A percentile compares a stretch with the other conserved stretches of the same genome.
These are phyloP conservation scores for Fusarium sp. DNA, from an alignment of 2,329 filamentous ascomycete species.

Conservation along the genomic window DNA sequence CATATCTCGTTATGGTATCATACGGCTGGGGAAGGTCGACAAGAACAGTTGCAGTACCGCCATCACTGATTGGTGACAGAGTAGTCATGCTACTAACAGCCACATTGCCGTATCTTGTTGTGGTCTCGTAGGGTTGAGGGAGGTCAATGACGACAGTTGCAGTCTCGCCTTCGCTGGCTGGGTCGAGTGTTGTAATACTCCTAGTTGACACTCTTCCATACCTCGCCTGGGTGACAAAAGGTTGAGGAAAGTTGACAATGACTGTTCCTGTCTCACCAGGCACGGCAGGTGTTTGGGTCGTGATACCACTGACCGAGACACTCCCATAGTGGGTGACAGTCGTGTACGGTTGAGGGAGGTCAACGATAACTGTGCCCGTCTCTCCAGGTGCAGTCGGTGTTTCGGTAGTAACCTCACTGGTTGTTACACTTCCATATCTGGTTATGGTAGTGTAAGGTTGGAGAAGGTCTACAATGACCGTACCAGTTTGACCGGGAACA, in stretches of 20 bases:
- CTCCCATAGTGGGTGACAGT: conserved; percentile 3
- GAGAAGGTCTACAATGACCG: neutral
- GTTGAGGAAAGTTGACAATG: neutral
- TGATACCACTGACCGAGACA: neutral
- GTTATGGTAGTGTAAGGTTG: neutral
- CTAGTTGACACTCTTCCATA: neutral
- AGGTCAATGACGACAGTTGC: neutral
- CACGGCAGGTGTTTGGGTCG: neutral
- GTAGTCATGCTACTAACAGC: neutral
- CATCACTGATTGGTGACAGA: neutral
- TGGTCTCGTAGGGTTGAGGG: neutral
- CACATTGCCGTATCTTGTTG: neutral
- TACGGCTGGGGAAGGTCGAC: conserved; percentile 6
- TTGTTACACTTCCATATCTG: neutral
- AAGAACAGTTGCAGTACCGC: neutral
- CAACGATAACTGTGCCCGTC: neutral
- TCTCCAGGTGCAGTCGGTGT: neutral
- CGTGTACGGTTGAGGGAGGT: neutral
- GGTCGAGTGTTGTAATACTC: neutral
- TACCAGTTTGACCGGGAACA: neutral
- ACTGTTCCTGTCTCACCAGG: neutral
- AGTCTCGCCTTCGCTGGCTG: neutral
- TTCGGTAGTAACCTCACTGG: neutral
- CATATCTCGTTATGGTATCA: neutral
- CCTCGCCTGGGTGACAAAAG: neutral